phyloP scores from a whole-genome alignment of 2,329 filamentous ascomycete species.

The Ceratocystis harringtonii region DNA sequence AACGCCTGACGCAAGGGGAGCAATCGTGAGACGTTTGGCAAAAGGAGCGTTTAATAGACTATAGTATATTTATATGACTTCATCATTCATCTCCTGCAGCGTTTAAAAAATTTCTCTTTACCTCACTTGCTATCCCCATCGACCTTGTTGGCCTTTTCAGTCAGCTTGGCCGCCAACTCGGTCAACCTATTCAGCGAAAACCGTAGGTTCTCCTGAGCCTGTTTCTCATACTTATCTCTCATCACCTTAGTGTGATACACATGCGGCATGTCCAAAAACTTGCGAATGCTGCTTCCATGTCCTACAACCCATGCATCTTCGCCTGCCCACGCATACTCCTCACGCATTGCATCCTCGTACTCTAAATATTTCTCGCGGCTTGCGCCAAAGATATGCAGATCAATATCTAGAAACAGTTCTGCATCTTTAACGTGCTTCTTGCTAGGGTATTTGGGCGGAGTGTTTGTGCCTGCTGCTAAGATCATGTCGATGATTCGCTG shows the following conservation, averaged over 20 bases:
- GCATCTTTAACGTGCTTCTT: slow-evolving; percentile 13
- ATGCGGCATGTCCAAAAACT: slow-evolving; percentile 9
- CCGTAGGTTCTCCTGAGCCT: slow-evolving; percentile 3
- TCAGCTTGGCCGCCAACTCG: neutral
- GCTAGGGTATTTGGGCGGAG: slow-evolving; percentile 6
- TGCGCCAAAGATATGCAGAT: slow-evolving; percentile 12
- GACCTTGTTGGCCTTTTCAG: neutral
- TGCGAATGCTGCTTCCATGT: slow-evolving; percentile 1
- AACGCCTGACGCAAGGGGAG: neutral
- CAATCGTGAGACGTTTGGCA: neutral
- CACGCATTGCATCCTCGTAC: slow-evolving; percentile 14
- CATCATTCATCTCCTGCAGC: too few relatives aligned
- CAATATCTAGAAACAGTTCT: slow-evolving; percentile 16
- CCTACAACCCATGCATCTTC: slow-evolving; percentile 7
- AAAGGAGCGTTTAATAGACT: neutral
- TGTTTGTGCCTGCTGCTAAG: slow-evolving; percentile 9
- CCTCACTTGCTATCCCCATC: too few relatives aligned
- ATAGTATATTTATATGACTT: neutral
- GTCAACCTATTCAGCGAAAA: slow-evolving; percentile 2
- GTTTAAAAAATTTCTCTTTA: too few relatives aligned
- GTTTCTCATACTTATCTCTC: slow-evolving; percentile 10
- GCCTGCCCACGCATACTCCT: slow-evolving; percentile 16
- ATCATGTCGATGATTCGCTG: slow-evolving; percentile 12
- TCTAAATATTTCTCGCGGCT: slow-evolving; percentile 2
- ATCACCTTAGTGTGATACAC: slow-evolving; percentile 12